Base-by-base conservation (phyloP, 208 protist genomes). In the Herpetomonas tarakana region DNA sequence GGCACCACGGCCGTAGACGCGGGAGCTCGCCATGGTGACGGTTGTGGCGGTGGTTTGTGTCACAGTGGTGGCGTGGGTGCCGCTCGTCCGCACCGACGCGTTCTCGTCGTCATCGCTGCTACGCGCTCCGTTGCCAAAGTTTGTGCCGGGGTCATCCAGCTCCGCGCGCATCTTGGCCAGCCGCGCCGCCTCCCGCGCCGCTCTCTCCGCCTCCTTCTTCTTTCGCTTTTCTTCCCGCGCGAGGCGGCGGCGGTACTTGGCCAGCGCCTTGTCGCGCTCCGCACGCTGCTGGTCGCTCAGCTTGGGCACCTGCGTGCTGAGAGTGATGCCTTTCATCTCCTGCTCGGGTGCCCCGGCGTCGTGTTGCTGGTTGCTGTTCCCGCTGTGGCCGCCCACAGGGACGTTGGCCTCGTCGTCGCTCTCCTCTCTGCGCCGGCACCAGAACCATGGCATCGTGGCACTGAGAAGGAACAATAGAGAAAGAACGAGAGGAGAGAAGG, bases 1-100 rank as follows among this genome's bases (percentile, higher is more conserved):
- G 35, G 46, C 18, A 16, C 67, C 51, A 26, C 64, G 76, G 9
- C 76, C 76, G 67, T 82, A 82, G 11, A 71, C 62, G 30, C 47
- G 47, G 21, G 26, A 22, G 45, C 31, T 64, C 46, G 58, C 22
- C 58, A 52, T 24, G n/a, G 58, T 52, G 45, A 44, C n/a, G 25
- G 22, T 64, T 27, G 64, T 70, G 0, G 65, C 62, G 14, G 65
- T 28, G 2, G 65, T 71, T 30, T 58, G 58, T 29, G 58, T 58
- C 41, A 58, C 65, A 19, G 65, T 60, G 3, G 65, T 58, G 0
- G 49, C 41, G 28, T 58, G 58, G 9, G 54, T 60, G 2, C 61
- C 41, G 14, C 53, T 78, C 2, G 61, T 69, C 25, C 44, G 62
- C 22, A 65, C 62, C 16, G 68, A 74, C 14, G 41, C 68, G 19